phyloP scores from a whole-genome alignment of 768 basidiomycete genomes.

The Amyloporia xantha region DNA sequence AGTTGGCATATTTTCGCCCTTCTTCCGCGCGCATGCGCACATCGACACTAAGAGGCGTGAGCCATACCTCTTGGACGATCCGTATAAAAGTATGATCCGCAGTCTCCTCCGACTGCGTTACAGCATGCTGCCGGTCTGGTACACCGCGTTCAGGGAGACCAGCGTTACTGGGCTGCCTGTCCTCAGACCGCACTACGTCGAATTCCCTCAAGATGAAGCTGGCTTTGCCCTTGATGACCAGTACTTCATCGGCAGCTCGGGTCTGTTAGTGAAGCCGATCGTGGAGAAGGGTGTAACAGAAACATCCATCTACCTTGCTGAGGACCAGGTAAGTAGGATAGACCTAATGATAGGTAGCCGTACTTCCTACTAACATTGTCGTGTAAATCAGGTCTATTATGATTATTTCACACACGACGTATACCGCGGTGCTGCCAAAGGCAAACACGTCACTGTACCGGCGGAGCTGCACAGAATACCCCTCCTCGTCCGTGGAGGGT shows the following conservation, averaged over 20 bases:
- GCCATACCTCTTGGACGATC: conserved; percentile 87
- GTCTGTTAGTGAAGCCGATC: conserved; percentile 88
- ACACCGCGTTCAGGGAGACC: conserved; percentile 92
- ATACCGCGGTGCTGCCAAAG: conserved; percentile 60
- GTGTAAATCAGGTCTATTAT: conserved; percentile 91
- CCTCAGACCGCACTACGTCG: conserved; percentile 88
- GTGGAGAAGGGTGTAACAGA: conserved; percentile 65
- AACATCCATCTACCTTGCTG: conserved; percentile 75
- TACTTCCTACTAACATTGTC: too few species aligned
- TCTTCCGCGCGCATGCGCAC: conserved; percentile 98
- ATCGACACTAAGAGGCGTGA: conserved; percentile 97
- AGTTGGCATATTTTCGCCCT: conserved; percentile 90
- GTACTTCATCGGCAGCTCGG: conserved; percentile 84
- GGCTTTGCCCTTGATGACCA: conserved; percentile 94
- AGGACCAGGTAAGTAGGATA: conserved; percentile 66
- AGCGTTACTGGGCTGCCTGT: conserved; percentile 78
- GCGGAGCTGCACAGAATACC: conserved; percentile 79
- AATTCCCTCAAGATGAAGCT: conserved; percentile 81
- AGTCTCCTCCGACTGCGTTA: conserved; percentile 80
- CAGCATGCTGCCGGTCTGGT: conserved; percentile 87
- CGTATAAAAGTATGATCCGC: conserved; percentile 77
- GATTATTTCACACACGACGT: conserved; percentile 76
- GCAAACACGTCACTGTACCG: conserved; percentile 66
- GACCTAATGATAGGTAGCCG: too few species aligned
- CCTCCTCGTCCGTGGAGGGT: conserved; percentile 84